A percentile compares a stretch with the other conserved stretches of the same genome.
Conservation (phyloP, 2,329 filamentous ascomycete genomes). For the Coniochaeta sp. region DNA sequence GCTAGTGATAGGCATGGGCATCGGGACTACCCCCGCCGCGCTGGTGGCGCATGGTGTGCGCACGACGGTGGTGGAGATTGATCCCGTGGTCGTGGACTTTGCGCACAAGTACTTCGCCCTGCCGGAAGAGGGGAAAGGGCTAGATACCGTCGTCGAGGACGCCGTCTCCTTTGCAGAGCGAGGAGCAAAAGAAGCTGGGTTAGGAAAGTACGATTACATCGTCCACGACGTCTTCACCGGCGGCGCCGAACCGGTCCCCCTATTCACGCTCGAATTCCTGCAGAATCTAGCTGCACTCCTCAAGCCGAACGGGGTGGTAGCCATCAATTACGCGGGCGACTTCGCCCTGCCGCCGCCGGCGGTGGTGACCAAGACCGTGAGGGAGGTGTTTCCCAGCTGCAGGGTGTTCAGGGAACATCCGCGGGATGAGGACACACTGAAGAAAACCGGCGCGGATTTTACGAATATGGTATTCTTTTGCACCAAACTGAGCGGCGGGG, state of each 20-base stretch:
- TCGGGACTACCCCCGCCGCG: slow-evolving; percentile 84
- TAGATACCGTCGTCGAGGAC: slow-evolving; percentile 74
- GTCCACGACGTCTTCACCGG: slow-evolving; percentile 98
- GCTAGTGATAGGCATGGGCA: slow-evolving; percentile 86
- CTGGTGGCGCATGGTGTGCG: slow-evolving; percentile 82
- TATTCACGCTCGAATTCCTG: slow-evolving; percentile 86
- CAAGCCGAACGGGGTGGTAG: slow-evolving; percentile 72
- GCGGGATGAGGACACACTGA: slow-evolving; percentile 38
- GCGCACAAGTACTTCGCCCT: slow-evolving; percentile 78
- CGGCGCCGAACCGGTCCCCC: slow-evolving; percentile 78
- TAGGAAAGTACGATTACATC: slow-evolving; percentile 72
- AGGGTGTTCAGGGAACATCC: slow-evolving; percentile 80
- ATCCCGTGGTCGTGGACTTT: slow-evolving; percentile 80
- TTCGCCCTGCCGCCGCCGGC: slow-evolving; percentile 68
- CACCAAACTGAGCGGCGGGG: slow-evolving; percentile 48
- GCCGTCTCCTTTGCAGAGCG: slow-evolving; percentile 62
- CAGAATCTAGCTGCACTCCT: slow-evolving; percentile 63
- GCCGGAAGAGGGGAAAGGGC: slow-evolving; percentile 49
- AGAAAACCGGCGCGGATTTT: slow-evolving; percentile 58
- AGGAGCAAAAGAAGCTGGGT: slow-evolving; percentile 6
- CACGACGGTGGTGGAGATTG: slow-evolving; percentile 92
- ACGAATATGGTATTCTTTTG: slow-evolving; percentile 98
- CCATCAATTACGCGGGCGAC: slow-evolving; percentile 95
- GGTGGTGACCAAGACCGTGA: slow-evolving; percentile 77
- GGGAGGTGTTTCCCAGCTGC: slow-evolving; percentile 77